Evolutionary conservation across 441 rosid genomes (phyloP), one percentile per base, ranked within the genome.

Genomic region (Gossypium lobatum): DNA sequence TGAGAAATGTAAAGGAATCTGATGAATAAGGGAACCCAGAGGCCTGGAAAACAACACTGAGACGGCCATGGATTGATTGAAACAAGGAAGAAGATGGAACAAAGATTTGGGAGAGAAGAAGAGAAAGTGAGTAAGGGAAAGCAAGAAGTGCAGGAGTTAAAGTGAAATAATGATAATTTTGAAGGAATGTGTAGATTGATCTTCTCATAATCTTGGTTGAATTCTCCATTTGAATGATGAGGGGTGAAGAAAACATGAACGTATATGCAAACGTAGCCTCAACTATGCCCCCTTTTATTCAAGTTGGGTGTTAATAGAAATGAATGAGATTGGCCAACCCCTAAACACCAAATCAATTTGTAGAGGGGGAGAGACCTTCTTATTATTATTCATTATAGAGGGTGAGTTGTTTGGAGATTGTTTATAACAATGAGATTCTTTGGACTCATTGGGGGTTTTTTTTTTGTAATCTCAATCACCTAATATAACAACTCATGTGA

Each of bases 141-240:
- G 86, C 89, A 1, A 88, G 74, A 11, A 84, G 3, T 16, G 97
- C 84, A 13, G 91, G 79, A 5, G 73, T 80, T 48, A 88, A 76
- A 52, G 95, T 88, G 75, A 84, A 89, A 70, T 76, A 85, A 4
- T 86, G 88, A 74, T 86, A 92, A 67, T 89, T 82, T 61, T 83
- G 83, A 21, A 92, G 90, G 83, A 88, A 89, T 0, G 79, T 82
- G 77, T 84, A 75, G 83, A 88, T 72, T 73, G 97, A 89, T 82
- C 78, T 85, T 84, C 97, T 86, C 10, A 91, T 74, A 61, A 92
- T 86, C 72, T 72, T 86, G 65, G 74, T 72, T 39, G 90, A 42
- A 46, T 79, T 79, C 75, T 75, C 91, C 91, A 85, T 89, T 64
- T 83, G 80, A 66, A 69, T 28, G 34, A 28, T 28, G 34, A 28